phyloP scores from a whole-genome alignment of 2,329 filamentous ascomycete species.

The Xylariaceae sp. region DNA sequence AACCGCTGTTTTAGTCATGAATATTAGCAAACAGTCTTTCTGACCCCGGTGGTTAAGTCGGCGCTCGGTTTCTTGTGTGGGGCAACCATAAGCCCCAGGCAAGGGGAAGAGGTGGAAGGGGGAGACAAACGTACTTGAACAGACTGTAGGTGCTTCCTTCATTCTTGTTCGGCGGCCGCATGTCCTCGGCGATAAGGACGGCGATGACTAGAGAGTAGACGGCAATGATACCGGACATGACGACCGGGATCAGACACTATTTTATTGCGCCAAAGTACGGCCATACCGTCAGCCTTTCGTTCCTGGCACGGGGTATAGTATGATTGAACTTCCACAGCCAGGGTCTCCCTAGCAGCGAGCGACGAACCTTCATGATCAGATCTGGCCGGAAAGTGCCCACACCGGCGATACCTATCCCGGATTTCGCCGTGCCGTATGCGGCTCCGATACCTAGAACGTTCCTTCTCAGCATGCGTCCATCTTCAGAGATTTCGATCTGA shows the following conservation, averaged over 20 bases:
- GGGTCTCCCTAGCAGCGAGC: not conserved
- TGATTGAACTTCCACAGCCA: not conserved
- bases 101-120: too few species aligned
- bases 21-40: constrained; percentile 17
- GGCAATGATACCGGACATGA: constrained; percentile 99
- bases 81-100: too few species aligned
- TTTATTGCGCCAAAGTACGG: not conserved
- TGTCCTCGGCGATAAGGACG: constrained; percentile 88
- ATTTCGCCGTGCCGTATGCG: constrained; percentile 83
- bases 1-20: constrained; percentile 54
- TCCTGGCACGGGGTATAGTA: too few species aligned
- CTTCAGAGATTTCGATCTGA: constrained; percentile 18
- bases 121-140: constrained; percentile 75
- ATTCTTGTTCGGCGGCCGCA: constrained; percentile 58
- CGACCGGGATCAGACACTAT: constrained; percentile 76
- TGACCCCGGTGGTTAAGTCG: too few species aligned
- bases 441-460: constrained; percentile 59
- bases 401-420: constrained; percentile 80
- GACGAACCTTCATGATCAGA: constrained; percentile 79
- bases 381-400: constrained; percentile 81
- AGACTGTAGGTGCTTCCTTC: constrained; percentile 64
- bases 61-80: too few species aligned
- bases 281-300: too few species aligned
- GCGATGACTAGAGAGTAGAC: constrained; percentile 97
- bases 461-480: constrained; percentile 21